Base-by-base conservation (phyloP, 495 filamentous ascomycete genomes). In the Hyaloscypha finlandica region DNA sequence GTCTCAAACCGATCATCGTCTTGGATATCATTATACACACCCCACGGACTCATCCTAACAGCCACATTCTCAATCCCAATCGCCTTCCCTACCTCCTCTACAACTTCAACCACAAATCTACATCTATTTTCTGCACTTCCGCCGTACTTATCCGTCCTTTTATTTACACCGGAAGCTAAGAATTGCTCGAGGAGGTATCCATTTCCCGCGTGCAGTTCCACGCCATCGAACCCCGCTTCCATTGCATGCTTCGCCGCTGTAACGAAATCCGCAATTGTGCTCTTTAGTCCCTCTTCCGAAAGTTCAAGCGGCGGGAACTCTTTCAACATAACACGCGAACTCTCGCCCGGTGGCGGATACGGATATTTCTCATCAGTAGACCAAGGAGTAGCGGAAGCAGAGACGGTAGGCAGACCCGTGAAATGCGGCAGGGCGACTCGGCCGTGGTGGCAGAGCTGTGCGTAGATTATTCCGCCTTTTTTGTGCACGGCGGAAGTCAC, bases 151-250 rank as follows among this genome's bases (percentile, higher is more conserved):
- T 87, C 84, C 8, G 78, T 83, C 25, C 84, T 78, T 64, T 74
- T 78, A 78, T 92, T 92, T 42, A 80, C 76, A 8, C 81, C 74
- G 0, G 87, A 87, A 6, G 83, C 86, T 52, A 90, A 71, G 77
- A 90, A 92, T 59, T 84, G 79, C 59, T 79, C 76, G 4, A 90
- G 73, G 6, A 92, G 80, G 69, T 90, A 92, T 6, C 89, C 88
- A 73, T 88, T 84, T 0, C 83, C 85, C 56, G 72, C 80, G 66
- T 86, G 84, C 56, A 88, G 82, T 76, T 88, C 84, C 61, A 90
- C 88, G 30, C 78, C 75, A 70, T 90, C 88, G 76, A 93, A 81
- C 4, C 90, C 91, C 0, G 89, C 89, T 67, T 83, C 70, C 12
- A 89, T 77, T 0, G 90, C 84, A 9, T 87, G 75, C 67, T 77